Evolutionary conservation across 2,329 filamentous ascomycete species (phyloP).

Genomic region (Truncatella angustata): DNA sequence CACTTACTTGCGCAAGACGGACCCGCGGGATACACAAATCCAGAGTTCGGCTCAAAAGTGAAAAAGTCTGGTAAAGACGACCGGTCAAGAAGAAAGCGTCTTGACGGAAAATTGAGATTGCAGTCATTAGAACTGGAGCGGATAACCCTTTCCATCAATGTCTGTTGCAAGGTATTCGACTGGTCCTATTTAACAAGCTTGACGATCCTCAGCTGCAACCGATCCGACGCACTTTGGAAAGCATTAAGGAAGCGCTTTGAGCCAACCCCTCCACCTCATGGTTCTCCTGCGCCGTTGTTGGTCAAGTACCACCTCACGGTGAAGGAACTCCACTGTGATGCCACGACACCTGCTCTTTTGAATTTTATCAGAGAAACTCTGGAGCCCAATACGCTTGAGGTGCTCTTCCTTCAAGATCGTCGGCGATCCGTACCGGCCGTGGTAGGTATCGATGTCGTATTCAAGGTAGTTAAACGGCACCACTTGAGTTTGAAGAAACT

Average conservation of each 20-base stretch:
- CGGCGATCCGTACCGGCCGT: slow-evolving; percentile 44
- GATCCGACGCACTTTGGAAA: slow-evolving; percentile 75
- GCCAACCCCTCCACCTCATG: slow-evolving; percentile 35
- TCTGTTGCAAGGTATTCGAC: slow-evolving; percentile 70
- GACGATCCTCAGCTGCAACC: slow-evolving; percentile 70
- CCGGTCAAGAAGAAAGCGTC: slow-evolving; percentile 31
- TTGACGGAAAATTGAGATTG: slow-evolving; percentile 62
- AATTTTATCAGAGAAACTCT: slow-evolving; percentile 75
- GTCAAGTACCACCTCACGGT: slow-evolving; percentile 63
- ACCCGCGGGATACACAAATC: background rate
- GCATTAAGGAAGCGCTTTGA: slow-evolving; percentile 62
- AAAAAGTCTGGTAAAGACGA: background rate
- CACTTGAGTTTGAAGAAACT: slow-evolving; percentile 68
- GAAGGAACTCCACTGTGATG: slow-evolving; percentile 74
- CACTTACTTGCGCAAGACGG: background rate
- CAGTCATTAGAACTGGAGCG: slow-evolving; percentile 74
- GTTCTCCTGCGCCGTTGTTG: slow-evolving; percentile 29
- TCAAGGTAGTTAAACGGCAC: slow-evolving; percentile 70
- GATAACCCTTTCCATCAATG: slow-evolving; percentile 67
- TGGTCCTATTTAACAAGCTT: slow-evolving; percentile 71
- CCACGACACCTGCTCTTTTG: slow-evolving; percentile 66
- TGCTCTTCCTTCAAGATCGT: slow-evolving; percentile 72
- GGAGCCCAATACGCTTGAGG: slow-evolving; percentile 76
- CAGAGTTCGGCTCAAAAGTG: background rate
- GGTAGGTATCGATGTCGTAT: slow-evolving; percentile 69